Base-by-base conservation (phyloP, 169 alveolate genomes). In the Eimeria sp. region DNA sequence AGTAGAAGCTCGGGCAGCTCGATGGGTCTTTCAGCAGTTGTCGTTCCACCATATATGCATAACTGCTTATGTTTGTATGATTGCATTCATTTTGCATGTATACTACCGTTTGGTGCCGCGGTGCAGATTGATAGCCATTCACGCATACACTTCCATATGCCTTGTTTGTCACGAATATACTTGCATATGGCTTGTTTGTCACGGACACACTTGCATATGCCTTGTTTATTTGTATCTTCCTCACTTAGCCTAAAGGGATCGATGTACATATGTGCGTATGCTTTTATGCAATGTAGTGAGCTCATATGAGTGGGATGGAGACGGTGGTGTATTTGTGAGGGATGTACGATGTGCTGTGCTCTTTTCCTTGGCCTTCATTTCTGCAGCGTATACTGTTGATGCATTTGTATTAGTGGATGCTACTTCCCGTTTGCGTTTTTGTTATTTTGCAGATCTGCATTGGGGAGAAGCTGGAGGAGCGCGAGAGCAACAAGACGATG, bases 381-480 rank as follows among this genome's bases (percentile, higher is more conserved):
- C 30, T 34, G 58, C 49, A 14, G 61, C 27, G 22, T 25, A 34
- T 63, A n/a, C 16, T 11, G 27, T 30, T 45, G 11, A 43, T 83
- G 3, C 45, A 13, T 30, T 11, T 57, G 61, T 83, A 83, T 47
- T 40, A 83, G 13, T 30, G 51, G 18, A 43, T 51, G 51, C 63
- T 0, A 54, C 18, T 83, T 83, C 89, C 78, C 51, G 73, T 25
- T 18, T 47, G 84, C 10, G 4, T 54, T 18, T 40, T 18, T 40
- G 30, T 54, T 22, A 7, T 7, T 34, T 34, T 34, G 83, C 63
- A 95, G 96, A 58, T 99, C 75, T 99, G 99, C 97, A 98, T 99
- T 87, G 99, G 99, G 16, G 99, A 99, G 97, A 97, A 98, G 67
- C 97, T 99, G 90, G 98, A 98, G 65, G 99, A 99, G 96, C 98